Evolutionary conservation across 2,329 filamentous ascomycete species (phyloP).

Genomic region (Keithomyces neogunnii): DNA sequence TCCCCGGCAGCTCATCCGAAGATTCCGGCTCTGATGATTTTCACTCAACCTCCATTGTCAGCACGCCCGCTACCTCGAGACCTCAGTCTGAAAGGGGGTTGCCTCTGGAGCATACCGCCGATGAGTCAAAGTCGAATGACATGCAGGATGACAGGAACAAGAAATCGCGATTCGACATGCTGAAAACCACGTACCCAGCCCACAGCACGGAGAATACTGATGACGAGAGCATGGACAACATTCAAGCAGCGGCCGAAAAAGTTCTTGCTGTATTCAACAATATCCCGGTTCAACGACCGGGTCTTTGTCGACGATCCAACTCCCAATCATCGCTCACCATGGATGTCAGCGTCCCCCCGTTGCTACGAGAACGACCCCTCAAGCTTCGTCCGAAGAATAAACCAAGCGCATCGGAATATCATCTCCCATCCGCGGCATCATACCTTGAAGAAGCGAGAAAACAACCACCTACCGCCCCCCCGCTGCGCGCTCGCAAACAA

Average conservation of each 20-base stretch:
- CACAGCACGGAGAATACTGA: slow-evolving; percentile 5
- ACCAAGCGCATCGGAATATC: background rate
- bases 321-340: slow-evolving; percentile 9
- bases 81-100: slow-evolving; percentile 30
- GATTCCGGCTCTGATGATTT: slow-evolving; percentile 30
- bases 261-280: slow-evolving; percentile 10
- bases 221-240: slow-evolving; percentile 6
- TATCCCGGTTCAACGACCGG: slow-evolving; percentile 12
- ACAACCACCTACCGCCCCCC: slow-evolving; percentile 8
- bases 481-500: slow-evolving; percentile 7
- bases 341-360: slow-evolving; percentile 21
- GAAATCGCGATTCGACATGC: background rate
- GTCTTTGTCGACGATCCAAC: slow-evolving; percentile 7
- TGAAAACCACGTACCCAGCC: slow-evolving; percentile 2
- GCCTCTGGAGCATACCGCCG: slow-evolving; percentile 9
- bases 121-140: background rate
- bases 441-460: slow-evolving; percentile 15
- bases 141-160: slow-evolving; percentile 1
- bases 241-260: slow-evolving; percentile 12
- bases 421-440: slow-evolving; percentile 5
- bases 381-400: slow-evolving; percentile 14
- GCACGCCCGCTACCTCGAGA: slow-evolving; percentile 31
- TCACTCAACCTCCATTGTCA: slow-evolving; percentile 24
- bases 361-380: slow-evolving; percentile 31
- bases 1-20: slow-evolving; percentile 22